Percentiles rank a stretch among this genome's conserved stretches.
These are phyloP conservation scores for Cutaneotrichosporon sp. DNA, from an alignment of 1,284 basidiomycete genomes.

Conservation along the genomic window DNA sequence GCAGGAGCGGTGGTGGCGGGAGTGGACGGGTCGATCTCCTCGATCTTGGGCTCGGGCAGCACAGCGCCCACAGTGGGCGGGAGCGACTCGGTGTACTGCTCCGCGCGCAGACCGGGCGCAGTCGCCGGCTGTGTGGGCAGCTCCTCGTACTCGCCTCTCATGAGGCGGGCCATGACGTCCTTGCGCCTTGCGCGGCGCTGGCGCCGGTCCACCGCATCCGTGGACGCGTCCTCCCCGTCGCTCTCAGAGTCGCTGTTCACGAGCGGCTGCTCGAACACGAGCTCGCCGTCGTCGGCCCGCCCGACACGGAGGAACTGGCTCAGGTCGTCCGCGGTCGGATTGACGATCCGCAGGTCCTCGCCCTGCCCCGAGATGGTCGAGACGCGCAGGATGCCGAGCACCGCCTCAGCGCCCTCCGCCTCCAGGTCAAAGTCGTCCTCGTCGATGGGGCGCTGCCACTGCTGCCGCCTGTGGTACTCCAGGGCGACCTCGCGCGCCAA, in stretches of 20 bases:
- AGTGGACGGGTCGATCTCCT: not conserved
- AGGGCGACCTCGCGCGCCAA: conserved; percentile 47
- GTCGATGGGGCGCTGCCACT: conserved; percentile 30
- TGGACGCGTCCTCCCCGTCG: conserved; percentile 29
- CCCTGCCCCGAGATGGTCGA: conserved; percentile 25
- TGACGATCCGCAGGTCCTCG: conserved; percentile 38
- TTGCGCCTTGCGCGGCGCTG: conserved; percentile 14
- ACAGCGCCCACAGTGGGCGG: conserved; percentile 10
- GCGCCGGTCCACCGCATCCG: conserved; percentile 23
- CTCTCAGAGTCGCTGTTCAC: conserved; percentile 18
- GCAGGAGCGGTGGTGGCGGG: not conserved
- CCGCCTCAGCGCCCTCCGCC: conserved; percentile 22
- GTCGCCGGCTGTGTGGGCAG: conserved; percentile 1
- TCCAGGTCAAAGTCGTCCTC: conserved; percentile 32
- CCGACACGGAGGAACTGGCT: conserved; percentile 49
- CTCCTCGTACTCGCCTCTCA: conserved; percentile 25
- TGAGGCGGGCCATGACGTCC: conserved; percentile 21
- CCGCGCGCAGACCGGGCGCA: not conserved
- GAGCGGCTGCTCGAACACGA: conserved; percentile 44
- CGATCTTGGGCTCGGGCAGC: not conserved
- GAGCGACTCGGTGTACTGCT: conserved; percentile 8
- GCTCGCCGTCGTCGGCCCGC: conserved; percentile 49
- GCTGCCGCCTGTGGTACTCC: conserved; percentile 42
- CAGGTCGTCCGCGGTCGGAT: conserved; percentile 47
- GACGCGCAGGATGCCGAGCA: conserved; percentile 42